Evolutionary conservation across 768 basidiomycete species (phyloP).

Genomic region (Paxillus ammoniavirescens): DNA sequence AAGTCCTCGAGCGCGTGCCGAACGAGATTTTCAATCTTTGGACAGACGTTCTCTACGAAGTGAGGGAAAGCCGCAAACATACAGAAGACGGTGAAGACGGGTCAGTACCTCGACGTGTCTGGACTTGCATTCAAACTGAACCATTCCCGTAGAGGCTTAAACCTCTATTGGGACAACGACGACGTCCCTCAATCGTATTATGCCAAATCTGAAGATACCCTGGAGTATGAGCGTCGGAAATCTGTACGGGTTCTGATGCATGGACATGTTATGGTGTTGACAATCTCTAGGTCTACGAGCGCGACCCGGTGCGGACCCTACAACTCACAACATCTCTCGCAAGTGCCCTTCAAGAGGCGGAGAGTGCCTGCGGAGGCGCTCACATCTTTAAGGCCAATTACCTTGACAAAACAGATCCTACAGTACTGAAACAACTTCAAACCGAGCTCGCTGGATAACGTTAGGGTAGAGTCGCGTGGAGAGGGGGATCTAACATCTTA

Average conservation of each 20-base stretch:
- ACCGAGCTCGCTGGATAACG: slow-evolving; percentile 37
- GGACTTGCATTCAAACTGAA: background rate
- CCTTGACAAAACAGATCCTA: slow-evolving; percentile 65
- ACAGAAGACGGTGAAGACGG: slow-evolving; percentile 36
- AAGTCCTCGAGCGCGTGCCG: slow-evolving; percentile 69
- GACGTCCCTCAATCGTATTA: slow-evolving; percentile 58
- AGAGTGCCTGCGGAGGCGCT: slow-evolving; percentile 56
- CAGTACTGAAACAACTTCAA: slow-evolving; percentile 71
- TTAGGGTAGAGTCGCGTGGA: background rate
- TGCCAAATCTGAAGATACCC: slow-evolving; percentile 63
- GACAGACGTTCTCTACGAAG: slow-evolving; percentile 85
- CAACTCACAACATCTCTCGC: slow-evolving; percentile 63
- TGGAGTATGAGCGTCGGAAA: slow-evolving; percentile 76
- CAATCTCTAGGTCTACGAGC: slow-evolving; percentile 55
- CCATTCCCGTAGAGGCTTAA: slow-evolving; percentile 33
- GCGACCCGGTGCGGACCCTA: slow-evolving; percentile 68
- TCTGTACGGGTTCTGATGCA: slow-evolving; percentile 42
- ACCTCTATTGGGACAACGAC: slow-evolving; percentile 70
- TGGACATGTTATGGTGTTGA: slow-evolving; percentile 6
- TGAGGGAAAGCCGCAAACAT: slow-evolving; percentile 63
- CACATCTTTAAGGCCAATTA: slow-evolving; percentile 58
- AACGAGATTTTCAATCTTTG: slow-evolving; percentile 83
- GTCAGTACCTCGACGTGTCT: slow-evolving; percentile 18
- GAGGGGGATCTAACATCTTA: background rate
- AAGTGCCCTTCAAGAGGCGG: slow-evolving; percentile 60